Evolutionary conservation across 139 green algal genomes (phyloP), one percentile per base, ranked within the genome.

Genomic region (Auxenochlorella protothecoides): DNA sequence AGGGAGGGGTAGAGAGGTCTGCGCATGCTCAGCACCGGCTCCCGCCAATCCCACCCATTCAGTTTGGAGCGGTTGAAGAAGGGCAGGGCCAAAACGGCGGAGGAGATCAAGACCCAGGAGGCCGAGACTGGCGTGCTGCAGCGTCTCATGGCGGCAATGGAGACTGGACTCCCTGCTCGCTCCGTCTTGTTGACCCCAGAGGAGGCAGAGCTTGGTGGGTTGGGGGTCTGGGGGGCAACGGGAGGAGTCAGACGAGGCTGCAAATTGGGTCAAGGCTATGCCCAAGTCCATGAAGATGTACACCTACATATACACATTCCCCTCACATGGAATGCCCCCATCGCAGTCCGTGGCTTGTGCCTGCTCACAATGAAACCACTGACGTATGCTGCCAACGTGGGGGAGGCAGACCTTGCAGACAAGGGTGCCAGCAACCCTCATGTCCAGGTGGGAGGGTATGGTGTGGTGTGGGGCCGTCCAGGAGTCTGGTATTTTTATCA

Each of bases 311-410:
- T 44, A 44, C 27, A 44, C 27, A 44, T 1, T 44, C 27, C 27
- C 27, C 27, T 44, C 27, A 44, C 27, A 44, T 44, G 27, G 27
- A 44, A 44, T 44, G 27, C 27, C 27, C 27, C 27, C 27, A 44
- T 44, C 55, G 70, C 79, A 55, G 72, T 97, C 55, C 83, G 80
- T 53, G 73, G 76, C 0, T 84, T 97, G 70, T 85, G 83, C n/a
- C 84, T 97, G 76, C 78, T 95, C 14, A 97, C 91, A 2, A 76
- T 88, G 63, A 96, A 96, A 78, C 90, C 90, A 8, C 81, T 96
- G 69, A 85, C 92, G 12, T 96, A 95, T 67, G 90, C 89, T 2
- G 93, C 91, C 14, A 98, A 98, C 74, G 93, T 98, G 16, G 70
- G 80, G 1, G 94, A 99, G 81, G 83, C 86, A 6, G 92, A 98